A percentile compares a stretch with the other conserved stretches of the same genome.
These are phyloP conservation scores for Termitomyces sp. DNA, from an alignment of 1,284 basidiomycete species.

Conservation along the genomic window DNA sequence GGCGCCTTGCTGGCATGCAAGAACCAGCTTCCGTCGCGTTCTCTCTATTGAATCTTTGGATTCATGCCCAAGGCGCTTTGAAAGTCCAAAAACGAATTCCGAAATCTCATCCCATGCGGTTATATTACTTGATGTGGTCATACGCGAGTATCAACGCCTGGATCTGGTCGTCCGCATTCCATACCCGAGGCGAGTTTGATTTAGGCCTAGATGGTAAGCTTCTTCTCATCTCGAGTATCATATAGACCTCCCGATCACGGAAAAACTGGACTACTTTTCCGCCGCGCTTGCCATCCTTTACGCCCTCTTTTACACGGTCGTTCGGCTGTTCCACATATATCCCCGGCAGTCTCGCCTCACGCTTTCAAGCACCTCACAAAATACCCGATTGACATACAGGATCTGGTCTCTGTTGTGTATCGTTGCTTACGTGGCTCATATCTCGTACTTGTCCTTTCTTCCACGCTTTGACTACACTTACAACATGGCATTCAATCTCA, in stretches of 20 bases:
- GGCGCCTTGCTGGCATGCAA: constrained; percentile 81
- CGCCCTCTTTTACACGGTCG: constrained; percentile 67
- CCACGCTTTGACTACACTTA: constrained; percentile 93
- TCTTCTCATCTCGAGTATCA: constrained; percentile 6
- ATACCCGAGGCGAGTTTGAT: constrained; percentile 70
- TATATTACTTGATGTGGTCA: constrained; percentile 68
- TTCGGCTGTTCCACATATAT: constrained; percentile 82
- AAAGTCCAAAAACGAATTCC: constrained; percentile 49
- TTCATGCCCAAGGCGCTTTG: constrained; percentile 57
- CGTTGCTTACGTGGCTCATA: constrained; percentile 57
- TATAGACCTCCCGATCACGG: constrained; percentile 78
- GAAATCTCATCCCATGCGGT: constrained; percentile 61
- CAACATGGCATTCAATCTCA: constrained; percentile 86
- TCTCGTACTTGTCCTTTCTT: constrained; percentile 73
- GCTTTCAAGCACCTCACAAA: constrained; percentile 15
- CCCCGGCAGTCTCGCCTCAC: constrained; percentile 32
- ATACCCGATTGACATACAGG: constrained; percentile 16
- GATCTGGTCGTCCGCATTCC: constrained; percentile 91
- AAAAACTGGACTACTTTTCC: constrained; percentile 93
- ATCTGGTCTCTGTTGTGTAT: constrained; percentile 40
- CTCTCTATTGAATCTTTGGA: constrained; percentile 79
- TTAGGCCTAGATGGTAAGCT: neutral
- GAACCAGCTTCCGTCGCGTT: constrained; percentile 93
- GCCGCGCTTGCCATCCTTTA: constrained; percentile 81
- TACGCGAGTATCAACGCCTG: constrained; percentile 84